Evolutionary conservation across 192 early-diverging fungal genomes (phyloP).

Genomic region (Entomortierella parvispora): DNA sequence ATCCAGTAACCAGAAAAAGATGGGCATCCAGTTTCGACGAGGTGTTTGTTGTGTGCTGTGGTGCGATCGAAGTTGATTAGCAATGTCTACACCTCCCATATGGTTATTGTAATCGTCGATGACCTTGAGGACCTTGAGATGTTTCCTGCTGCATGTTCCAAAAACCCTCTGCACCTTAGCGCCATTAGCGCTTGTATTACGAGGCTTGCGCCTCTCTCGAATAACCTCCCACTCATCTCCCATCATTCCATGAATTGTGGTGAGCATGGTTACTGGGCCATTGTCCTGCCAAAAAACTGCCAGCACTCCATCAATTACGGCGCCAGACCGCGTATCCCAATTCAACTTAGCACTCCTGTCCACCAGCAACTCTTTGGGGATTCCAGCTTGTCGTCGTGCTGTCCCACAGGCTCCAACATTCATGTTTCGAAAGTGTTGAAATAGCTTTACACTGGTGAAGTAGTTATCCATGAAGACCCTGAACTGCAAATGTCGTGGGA

Average conservation of each 20-base stretch:
- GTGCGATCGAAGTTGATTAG: constrained; percentile 26
- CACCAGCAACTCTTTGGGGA: constrained; percentile 32
- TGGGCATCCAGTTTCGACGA: constrained; percentile 26
- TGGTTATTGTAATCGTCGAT: constrained; percentile 33
- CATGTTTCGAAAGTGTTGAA: constrained; percentile 15
- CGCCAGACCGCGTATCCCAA: constrained; percentile 33
- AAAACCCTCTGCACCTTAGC: constrained; percentile 19
- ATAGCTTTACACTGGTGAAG: constrained; percentile 34
- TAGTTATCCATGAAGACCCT: constrained; percentile 43
- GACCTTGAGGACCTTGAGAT: constrained; percentile 18
- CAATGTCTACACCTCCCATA: constrained; percentile 43
- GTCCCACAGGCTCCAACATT: constrained; percentile 38
- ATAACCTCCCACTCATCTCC: constrained; percentile 20
- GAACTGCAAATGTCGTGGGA: constrained; percentile 16
- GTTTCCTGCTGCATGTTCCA: constrained; percentile 15
- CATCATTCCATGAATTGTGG: constrained; percentile 24
- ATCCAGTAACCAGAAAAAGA: constrained; percentile 44
- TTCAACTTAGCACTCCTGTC: constrained; percentile 13
- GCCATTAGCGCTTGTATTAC: constrained; percentile 24
- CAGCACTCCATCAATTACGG: neutral
- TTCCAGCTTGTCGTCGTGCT: constrained; percentile 4
- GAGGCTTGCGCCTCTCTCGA: constrained; percentile 4
- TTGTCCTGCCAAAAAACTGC: constrained; percentile 17
- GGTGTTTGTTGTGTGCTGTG: constrained; percentile 27
- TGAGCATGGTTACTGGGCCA: constrained; percentile 22